These are phyloP conservation scores for Phytophthora sojae DNA, from an alignment of 352 stramenopile species.

Conservation along the genomic window DNA sequence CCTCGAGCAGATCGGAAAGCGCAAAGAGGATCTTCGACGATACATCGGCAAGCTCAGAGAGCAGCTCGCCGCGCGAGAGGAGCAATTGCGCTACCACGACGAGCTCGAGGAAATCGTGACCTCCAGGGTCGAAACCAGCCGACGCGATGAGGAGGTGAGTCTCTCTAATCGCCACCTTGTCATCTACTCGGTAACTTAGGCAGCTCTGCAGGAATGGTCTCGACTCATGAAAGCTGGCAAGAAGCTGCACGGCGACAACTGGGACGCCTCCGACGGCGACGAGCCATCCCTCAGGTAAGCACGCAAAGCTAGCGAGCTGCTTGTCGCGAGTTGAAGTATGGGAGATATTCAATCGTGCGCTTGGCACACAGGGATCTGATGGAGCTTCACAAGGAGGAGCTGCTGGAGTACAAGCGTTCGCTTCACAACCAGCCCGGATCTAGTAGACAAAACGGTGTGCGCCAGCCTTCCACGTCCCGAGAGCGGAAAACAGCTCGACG, in stretches of 20 bases:
- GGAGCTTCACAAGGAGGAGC: slow-evolving; percentile 76
- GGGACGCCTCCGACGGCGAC: slow-evolving; percentile 46
- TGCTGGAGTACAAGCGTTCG: slow-evolving; percentile 65
- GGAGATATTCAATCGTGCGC: neutral
- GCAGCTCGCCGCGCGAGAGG: slow-evolving; percentile 56
- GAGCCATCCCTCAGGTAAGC: slow-evolving; percentile 52
- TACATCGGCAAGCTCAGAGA: slow-evolving; percentile 64
- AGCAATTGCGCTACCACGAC: slow-evolving; percentile 70
- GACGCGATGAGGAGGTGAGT: slow-evolving; percentile 52
- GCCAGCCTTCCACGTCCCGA: slow-evolving; percentile 7
- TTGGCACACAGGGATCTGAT: slow-evolving; percentile 55
- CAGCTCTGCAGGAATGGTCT: slow-evolving; percentile 58
- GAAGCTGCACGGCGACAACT: slow-evolving; percentile 72
- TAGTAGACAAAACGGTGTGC: slow-evolving; percentile 11
- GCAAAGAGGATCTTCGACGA: slow-evolving; percentile 67
- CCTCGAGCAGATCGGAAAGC: slow-evolving; percentile 59
- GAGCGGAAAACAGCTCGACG: slow-evolving; percentile 19
- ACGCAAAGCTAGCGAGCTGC: neutral
- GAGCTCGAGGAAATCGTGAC: slow-evolving; percentile 77
- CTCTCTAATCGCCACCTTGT: slow-evolving; percentile 1
- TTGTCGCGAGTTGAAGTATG: neutral
- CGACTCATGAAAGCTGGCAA: slow-evolving; percentile 71
- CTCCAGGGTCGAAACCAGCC: slow-evolving; percentile 55
- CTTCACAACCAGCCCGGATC: slow-evolving; percentile 21
- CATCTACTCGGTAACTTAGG: slow-evolving; percentile 3